These are phyloP conservation scores for Penicillium sp. DNA, from an alignment of 2,329 filamentous ascomycete species.

Conservation along the genomic window DNA sequence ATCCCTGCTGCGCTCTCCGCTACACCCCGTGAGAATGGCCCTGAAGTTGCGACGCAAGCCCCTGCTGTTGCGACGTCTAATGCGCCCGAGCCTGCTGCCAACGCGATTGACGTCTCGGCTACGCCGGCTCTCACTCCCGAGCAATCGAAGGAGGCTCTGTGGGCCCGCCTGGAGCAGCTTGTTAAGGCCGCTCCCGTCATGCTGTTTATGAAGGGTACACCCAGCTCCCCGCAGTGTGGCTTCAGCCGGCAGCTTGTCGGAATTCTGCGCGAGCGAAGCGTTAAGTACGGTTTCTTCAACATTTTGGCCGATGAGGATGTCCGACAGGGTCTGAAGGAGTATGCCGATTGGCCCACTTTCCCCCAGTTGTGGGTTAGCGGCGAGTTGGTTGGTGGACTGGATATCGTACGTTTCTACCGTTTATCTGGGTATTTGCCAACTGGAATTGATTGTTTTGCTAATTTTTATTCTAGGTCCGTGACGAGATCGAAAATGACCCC, in stretches of 20 bases:
- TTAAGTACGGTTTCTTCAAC: slow-evolving; percentile 99
- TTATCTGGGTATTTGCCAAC: background rate
- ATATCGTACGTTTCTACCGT: slow-evolving; percentile 74
- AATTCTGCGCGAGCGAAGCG: slow-evolving; percentile 83
- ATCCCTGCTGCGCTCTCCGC: slow-evolving; percentile 50
- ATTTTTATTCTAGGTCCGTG: slow-evolving; percentile 72
- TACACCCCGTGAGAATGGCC: slow-evolving; percentile 45
- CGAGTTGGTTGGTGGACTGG: slow-evolving; percentile 88
- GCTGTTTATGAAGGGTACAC: slow-evolving; percentile 99
- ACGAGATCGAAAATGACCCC: slow-evolving; percentile 83
- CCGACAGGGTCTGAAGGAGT: slow-evolving; percentile 93
- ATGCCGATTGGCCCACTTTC: slow-evolving; percentile 97
- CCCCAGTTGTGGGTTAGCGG: slow-evolving; percentile 93
- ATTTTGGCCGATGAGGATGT: slow-evolving; percentile 98
- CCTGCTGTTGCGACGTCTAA: slow-evolving; percentile 29
- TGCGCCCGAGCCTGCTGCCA: slow-evolving; percentile 33
- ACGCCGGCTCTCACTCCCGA: slow-evolving; percentile 44
- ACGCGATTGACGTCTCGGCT: slow-evolving; percentile 33
- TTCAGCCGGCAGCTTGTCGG: slow-evolving; percentile 90
- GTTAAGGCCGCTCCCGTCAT: slow-evolving; percentile 97
- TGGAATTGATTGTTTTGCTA: slow-evolving; percentile 16
- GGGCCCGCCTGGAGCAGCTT: slow-evolving; percentile 78
- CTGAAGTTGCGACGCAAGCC: slow-evolving; percentile 39
- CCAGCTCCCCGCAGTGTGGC: slow-evolving; percentile 83
- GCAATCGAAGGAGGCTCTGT: slow-evolving; percentile 80